A percentile compares a stretch with the other conserved stretches of the same genome.
These are phyloP conservation scores for Castanea sativa DNA, from an alignment of 306 rosid genomes.

Conservation along the genomic window DNA sequence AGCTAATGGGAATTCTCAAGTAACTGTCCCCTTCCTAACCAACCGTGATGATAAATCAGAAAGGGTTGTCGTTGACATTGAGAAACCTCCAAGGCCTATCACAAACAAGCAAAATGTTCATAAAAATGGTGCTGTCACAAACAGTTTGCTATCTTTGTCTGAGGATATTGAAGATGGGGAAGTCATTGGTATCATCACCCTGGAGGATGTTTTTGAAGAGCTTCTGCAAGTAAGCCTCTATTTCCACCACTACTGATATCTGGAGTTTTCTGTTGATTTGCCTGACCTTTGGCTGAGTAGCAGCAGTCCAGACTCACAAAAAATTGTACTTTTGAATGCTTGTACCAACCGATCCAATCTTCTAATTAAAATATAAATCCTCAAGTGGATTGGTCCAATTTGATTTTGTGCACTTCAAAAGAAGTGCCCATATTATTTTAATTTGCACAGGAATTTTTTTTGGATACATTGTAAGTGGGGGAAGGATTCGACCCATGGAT, in stretches of 20 bases:
- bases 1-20: constrained; percentile 33
- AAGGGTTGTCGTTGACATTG: constrained; percentile 63
- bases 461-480: no score
- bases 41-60: constrained; percentile 42
- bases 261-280: background rate
- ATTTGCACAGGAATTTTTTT: background rate
- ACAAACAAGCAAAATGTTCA: constrained; percentile 27
- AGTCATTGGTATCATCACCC: constrained; percentile 86
- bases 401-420: background rate
- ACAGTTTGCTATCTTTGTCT: constrained; percentile 30
- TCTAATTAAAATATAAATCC: background rate
- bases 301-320: background rate
- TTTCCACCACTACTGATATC: constrained; percentile 2
- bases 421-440: background rate
- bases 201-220: constrained; percentile 97
- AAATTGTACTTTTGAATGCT: background rate
- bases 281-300: background rate
- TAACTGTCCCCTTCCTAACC: constrained; percentile 66
- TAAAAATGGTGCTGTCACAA: constrained; percentile 32
- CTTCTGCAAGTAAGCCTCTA: constrained; percentile 71
- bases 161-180: constrained; percentile 82
- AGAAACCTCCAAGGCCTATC: constrained; percentile 44
- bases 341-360: background rate
- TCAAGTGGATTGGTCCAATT: background rate
- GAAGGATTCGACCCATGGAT: no score